phyloP scores from a whole-genome alignment of 208 protist species.

The Crithidia fasciculata region DNA sequence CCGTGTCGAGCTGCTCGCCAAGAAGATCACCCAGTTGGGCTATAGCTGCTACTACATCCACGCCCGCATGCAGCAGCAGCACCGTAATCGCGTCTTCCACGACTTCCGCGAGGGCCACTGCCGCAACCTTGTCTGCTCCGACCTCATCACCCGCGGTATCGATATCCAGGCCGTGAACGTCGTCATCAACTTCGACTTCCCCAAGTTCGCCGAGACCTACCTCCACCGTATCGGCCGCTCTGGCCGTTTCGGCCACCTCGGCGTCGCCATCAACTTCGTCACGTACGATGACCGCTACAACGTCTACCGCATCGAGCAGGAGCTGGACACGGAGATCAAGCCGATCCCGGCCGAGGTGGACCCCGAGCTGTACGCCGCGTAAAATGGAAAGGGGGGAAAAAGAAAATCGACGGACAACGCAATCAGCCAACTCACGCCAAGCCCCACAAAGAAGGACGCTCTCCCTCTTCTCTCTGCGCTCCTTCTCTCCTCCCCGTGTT shows the following conservation, averaged over 20 bases:
- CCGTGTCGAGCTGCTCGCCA: slow-evolving; percentile 98
- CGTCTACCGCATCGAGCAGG: slow-evolving; percentile 98
- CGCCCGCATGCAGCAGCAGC: slow-evolving; percentile 98
- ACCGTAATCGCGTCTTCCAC: slow-evolving; percentile 99
- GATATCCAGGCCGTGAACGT: slow-evolving; percentile 99
- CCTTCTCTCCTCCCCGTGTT: too few relatives aligned
- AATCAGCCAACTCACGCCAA: neutral
- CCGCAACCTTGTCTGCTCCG: slow-evolving; percentile 99
- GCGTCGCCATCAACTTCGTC: slow-evolving; percentile 99
- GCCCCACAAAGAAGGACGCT: neutral
- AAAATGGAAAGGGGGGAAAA: slow-evolving; percentile 20
- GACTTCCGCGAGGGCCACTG: slow-evolving; percentile 98
- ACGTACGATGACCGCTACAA: slow-evolving; percentile 97
- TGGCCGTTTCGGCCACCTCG: slow-evolving; percentile 98
- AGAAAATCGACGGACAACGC: neutral
- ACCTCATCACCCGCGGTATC: slow-evolving; percentile 99
- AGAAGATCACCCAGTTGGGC: slow-evolving; percentile 99
- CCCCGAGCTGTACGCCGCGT: slow-evolving; percentile 93
- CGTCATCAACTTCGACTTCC: slow-evolving; percentile 99
- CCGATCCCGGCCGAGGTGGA: slow-evolving; percentile 98
- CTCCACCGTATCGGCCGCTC: slow-evolving; percentile 97
- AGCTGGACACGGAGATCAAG: slow-evolving; percentile 99
- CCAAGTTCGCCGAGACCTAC: slow-evolving; percentile 98
- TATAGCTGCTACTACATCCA: slow-evolving; percentile 99
- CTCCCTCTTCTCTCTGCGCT: too few relatives aligned